Base-by-base conservation (phyloP, 306 rosid genomes). In the Inga laurina region DNA sequence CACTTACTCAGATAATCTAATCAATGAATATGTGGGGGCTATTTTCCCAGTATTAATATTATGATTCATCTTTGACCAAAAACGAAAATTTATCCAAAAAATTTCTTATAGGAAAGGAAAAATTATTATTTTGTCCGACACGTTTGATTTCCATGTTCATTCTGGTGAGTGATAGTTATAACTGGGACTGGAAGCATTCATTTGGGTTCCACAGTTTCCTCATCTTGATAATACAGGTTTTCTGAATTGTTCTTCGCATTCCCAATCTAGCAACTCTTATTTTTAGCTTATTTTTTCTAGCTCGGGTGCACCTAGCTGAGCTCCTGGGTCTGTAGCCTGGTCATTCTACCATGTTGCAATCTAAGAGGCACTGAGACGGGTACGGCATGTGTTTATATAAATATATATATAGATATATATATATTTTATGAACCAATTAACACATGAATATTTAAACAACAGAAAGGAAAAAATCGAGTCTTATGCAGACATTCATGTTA, bases 241-340 rank as follows among this genome's bases (percentile, higher is more conserved):
- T 39, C 8, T 75, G 65, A 68, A 69, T 43, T 85, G 62, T 34
- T 24, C 66, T 64, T 22, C 35, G 74, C 68, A 82, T 57, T 84
- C 75, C n/a, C 72, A 14, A 41, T 74, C 46, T 74, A 65, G 83
- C 5, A 5, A 62, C 76, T 72, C 85, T 79, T 79, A 75, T 64
- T 48, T 86, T 43, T 86, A 81, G 79, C 80, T 75, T 84, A 14
- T 74, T 79, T 77, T 86, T 87, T 80, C 74, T 84, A 74, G 88
- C 73, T 32, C 59, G 85, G 83, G 78, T 74, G 86, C 76, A 43
- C 71, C 78, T 81, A 64, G 86, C 76, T 76, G 62, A 51, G 84
- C 79, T 56, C 77, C 79, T 46, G 80, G 82, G 80, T 82, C 83
- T 83, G 83, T 82, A 67, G 82, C 72, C 72, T 79, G 77, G 82